A percentile compares a stretch with the other conserved stretches of the same genome.
phyloP scores from a whole-genome alignment of 192 early-diverging fungal genomes.

The Phlyctochytrium bullatum region DNA sequence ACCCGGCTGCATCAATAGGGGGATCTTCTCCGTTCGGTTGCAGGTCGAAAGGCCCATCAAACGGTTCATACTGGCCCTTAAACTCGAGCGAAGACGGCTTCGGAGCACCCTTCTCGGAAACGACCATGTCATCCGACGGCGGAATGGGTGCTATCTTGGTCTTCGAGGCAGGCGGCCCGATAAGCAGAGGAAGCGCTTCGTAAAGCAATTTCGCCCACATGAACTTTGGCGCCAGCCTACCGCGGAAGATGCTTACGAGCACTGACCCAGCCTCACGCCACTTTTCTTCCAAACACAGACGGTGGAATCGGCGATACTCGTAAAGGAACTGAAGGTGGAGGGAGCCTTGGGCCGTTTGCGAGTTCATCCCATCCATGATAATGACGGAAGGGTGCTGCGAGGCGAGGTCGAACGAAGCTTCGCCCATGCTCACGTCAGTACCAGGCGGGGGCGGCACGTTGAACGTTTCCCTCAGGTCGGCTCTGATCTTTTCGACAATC shows the following conservation, averaged over 20 bases:
- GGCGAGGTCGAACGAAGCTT: neutral
- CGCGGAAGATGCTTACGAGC: neutral
- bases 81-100: neutral
- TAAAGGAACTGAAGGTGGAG: neutral
- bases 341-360: neutral
- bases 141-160: no score
- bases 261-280: neutral
- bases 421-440: neutral
- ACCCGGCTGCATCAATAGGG: neutral
- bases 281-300: neutral
- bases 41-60: neutral
- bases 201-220: constrained; percentile 7
- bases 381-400: neutral
- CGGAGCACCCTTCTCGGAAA: neutral
- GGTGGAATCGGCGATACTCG: constrained; percentile 1
- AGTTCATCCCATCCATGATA: neutral
- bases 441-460: neutral
- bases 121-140: no score
- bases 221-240: constrained; percentile 4
- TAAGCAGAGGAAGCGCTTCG: constrained; percentile 11
- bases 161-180: neutral
- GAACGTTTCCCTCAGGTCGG: neutral
- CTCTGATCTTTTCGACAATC: neutral
- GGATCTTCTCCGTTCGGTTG: neutral
- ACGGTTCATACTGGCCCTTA: neutral